A percentile compares a stretch with the other conserved stretches of the same genome.
Evolutionary conservation across 1,139 yeast genomes (phyloP).

Genomic region (Candida anutae): DNA sequence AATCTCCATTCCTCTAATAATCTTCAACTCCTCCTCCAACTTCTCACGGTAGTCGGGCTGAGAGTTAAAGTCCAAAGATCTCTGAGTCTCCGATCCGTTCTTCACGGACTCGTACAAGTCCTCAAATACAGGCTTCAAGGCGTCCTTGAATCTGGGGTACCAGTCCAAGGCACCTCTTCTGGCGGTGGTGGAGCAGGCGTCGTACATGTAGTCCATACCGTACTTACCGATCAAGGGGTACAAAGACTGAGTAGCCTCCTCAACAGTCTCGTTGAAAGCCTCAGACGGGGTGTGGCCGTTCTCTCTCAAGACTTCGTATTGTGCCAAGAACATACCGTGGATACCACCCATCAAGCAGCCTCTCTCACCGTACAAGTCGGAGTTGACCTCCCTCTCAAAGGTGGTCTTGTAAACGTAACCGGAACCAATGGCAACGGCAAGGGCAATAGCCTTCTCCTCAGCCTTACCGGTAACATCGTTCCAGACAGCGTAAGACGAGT

Average conservation of each 20-base stretch:
- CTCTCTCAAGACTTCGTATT: slow-evolving; percentile 98
- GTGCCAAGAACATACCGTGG: slow-evolving; percentile 99
- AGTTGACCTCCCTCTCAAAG: slow-evolving; percentile 97
- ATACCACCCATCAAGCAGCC: slow-evolving; percentile 99
- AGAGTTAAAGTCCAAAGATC: slow-evolving; percentile 97
- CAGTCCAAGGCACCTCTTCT: slow-evolving; percentile 99
- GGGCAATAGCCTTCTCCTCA: slow-evolving; percentile 97
- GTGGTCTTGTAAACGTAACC: slow-evolving; percentile 99
- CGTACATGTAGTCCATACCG: slow-evolving; percentile 99
- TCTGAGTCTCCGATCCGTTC: slow-evolving; percentile 95
- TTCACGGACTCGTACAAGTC: slow-evolving; percentile 91
- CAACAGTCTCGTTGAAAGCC: slow-evolving; percentile 99
- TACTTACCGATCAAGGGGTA: slow-evolving; percentile 98
- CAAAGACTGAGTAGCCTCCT: slow-evolving; percentile 98
- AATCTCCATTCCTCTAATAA: slow-evolving; percentile 96
- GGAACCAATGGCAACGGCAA: slow-evolving; percentile 98
- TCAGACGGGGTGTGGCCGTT: slow-evolving; percentile 99
- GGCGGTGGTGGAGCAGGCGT: slow-evolving; percentile 99
- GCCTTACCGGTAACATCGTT: slow-evolving; percentile 99
- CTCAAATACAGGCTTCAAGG: slow-evolving; percentile 96
- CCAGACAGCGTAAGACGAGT: slow-evolving; percentile 99
- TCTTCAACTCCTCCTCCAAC: slow-evolving; percentile 87
- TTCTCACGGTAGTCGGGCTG: slow-evolving; percentile 96
- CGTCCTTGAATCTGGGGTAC: slow-evolving; percentile 98
- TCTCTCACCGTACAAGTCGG: slow-evolving; percentile 99